Evolutionary conservation across 2,329 filamentous ascomycete species (phyloP), one percentile per base, ranked within the genome.

Genomic region (Calycina marina): DNA sequence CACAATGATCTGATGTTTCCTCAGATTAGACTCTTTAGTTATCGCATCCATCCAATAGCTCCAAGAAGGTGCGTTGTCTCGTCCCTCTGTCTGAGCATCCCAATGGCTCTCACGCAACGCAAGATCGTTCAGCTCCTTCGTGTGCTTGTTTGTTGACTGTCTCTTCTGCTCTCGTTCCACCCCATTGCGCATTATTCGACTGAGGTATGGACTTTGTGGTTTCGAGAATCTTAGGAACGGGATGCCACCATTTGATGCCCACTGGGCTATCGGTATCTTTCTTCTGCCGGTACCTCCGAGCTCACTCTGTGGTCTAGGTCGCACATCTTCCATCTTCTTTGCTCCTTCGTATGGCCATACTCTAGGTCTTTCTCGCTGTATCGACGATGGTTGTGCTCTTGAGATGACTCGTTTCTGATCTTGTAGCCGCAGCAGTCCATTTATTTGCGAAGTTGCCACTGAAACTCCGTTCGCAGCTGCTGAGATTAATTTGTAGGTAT

Each of bases 181-280:
- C 44, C 69, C 70, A 30, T 67, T 57, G 6, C 61, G 57, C 2
- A 86, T 45, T 11, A 76, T 61, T 6, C 65, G 56, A n/a, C 62
- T 67, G 13, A 86, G 53, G n/a, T 55, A 54, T 1, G 50, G 48
- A 2, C 75, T 66, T 51, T 85, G 76, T 4, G 74, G 73, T 51
- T 78, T 80, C 40, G 59, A 63, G 27, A 77, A 54, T 20, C 80
- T 70, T 16, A 88, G 52, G 46, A 85, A 77, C 1, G 77, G 69
- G 14, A 74, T 54, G 15, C 62, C 63, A n/a, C n/a, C n/a, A 3
- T 62, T 59, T 2, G 72, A 22, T 9, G n/a, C 62, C 4, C 67
- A 63, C 18, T 66, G 57, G 1, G 83, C 48, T 1, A 57, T 56
- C 1, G 80, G 80, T 2, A 82, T 60, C 28, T 66, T 61, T 14